Base-by-base conservation (phyloP, 306 rosid genomes). In the Ochetophila trinervis region DNA sequence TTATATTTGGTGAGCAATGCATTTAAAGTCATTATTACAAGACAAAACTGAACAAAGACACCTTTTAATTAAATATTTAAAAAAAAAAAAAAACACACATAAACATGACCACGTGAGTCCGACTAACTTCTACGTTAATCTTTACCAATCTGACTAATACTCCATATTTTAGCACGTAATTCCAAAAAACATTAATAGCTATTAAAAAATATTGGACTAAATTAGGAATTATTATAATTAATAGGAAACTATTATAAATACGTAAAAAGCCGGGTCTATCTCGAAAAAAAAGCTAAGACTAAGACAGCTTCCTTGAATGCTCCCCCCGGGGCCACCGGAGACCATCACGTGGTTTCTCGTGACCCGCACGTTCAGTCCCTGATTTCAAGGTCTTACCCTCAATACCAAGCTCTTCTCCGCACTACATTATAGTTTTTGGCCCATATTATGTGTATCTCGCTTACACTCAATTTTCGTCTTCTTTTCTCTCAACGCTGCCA, bases 261-360 rank as follows among this genome's bases (percentile, higher is more conserved):
- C 79, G 58, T 74, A 44, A 77, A 73, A 76, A 73, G 79, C 10
- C 64, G 78, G 65, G 79, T 59, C 63, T 44, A 51, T 59, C 75
- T 78, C 59, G 82, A 36, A 57, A 55, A 47, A 14, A 22, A 60
- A 34, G 16, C 19, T 10, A 22, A 52, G 37, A 23, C 42, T 9
- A 6, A 4, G 58, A 8, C 45, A 37, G 17, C 45, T 60, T 57
- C 45, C 56, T 62, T 55, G 48, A 65, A 52, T 11, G 52, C 51
- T 62, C 14, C 30, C 42, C 42, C 57, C 45, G 49, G 47, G 54
- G 55, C 77, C 73, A 64, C 71, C 51, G 68, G 72, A 63, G 70
- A 9, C 27, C 20, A 62, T 45, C 80, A 74, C 80, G 63, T 74
- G 85, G 65, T 73, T n/a, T 65, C 76, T 68, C 82, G 82, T 76